Percentiles rank a stretch among this genome's conserved stretches.
These are phyloP conservation scores for Candida cerambycidarum DNA, from an alignment of 805 yeast genomes.

Conservation along the genomic window DNA sequence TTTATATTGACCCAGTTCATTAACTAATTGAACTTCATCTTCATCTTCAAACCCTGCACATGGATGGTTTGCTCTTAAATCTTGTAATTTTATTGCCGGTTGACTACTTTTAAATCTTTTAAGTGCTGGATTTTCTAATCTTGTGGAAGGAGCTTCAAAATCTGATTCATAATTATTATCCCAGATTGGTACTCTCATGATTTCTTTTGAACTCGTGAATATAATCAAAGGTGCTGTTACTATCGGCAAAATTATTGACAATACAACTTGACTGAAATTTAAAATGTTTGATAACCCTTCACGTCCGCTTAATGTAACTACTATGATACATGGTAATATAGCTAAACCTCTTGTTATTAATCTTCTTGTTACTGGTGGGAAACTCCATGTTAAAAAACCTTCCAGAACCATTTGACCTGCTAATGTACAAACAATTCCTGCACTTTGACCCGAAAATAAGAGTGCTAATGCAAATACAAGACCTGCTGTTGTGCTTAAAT, in stretches of 20 bases:
- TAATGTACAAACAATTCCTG: conserved; percentile 90
- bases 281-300: conserved; percentile 75
- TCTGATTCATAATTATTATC: conserved; percentile 28
- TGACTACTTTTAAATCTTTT: conserved; percentile 31
- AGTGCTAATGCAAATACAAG: conserved; percentile 85
- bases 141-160: conserved; percentile 2
- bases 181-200: conserved; percentile 57
- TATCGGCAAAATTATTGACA: conserved; percentile 77
- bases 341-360: conserved; percentile 81
- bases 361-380: conserved; percentile 80
- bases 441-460: conserved; percentile 89
- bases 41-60: conserved; percentile 43
- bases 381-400: conserved; percentile 78
- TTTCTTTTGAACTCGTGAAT: conserved; percentile 68
- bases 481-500: conserved; percentile 84
- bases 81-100: conserved; percentile 42
- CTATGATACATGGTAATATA: conserved; percentile 77
- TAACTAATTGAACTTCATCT: conserved; percentile 16
- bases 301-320: conserved; percentile 72
- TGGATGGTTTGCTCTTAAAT: conserved; percentile 40
- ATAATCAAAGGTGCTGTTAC: conserved; percentile 86
- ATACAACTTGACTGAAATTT: conserved; percentile 80
- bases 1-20: conserved; percentile 9
- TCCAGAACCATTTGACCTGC: conserved; percentile 94
- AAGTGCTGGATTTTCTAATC: conserved; percentile 1